phyloP scores from a whole-genome alignment of 345 rosid genomes.

The Salix exigua region DNA sequence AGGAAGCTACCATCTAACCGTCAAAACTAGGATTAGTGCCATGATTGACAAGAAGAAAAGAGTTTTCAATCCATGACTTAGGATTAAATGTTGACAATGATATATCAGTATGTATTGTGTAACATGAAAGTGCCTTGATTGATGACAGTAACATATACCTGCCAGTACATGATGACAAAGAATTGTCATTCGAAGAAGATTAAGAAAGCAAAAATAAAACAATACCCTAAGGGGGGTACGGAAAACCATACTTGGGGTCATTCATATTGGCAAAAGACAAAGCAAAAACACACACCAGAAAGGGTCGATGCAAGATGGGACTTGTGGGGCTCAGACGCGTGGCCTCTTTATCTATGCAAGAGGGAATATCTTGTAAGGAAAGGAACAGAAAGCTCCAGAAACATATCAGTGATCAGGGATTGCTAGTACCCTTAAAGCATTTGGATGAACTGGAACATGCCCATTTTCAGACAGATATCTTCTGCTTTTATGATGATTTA shows the following conservation, averaged over 20 bases:
- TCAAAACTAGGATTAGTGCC: not conserved
- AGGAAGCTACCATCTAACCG: not conserved
- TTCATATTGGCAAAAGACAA: constrained; percentile 7
- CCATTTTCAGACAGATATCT: not conserved
- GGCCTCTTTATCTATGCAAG: not conserved
- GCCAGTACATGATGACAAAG: not conserved
- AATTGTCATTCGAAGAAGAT: not conserved
- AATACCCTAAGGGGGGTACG: constrained; percentile 52
- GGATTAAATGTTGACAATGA: not conserved
- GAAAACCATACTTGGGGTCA: constrained; percentile 55
- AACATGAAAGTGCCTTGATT: not conserved
- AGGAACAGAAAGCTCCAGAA: constrained; percentile 5
- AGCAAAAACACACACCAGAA: not conserved
- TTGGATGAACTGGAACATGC: constrained; percentile 14
- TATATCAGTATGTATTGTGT: not conserved
- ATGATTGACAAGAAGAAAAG: not conserved
- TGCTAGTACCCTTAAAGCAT: not conserved
- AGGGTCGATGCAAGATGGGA: not conserved
- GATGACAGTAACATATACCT: not conserved
- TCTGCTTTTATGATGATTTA: not conserved
- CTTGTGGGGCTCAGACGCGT: not conserved
- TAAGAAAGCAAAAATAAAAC: not conserved
- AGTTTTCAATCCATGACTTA: not conserved
- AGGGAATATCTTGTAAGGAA: constrained; percentile 8
- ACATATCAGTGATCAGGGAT: not conserved